phyloP scores from a whole-genome alignment of 352 stramenopile species.

The Pythium brachiatum region DNA sequence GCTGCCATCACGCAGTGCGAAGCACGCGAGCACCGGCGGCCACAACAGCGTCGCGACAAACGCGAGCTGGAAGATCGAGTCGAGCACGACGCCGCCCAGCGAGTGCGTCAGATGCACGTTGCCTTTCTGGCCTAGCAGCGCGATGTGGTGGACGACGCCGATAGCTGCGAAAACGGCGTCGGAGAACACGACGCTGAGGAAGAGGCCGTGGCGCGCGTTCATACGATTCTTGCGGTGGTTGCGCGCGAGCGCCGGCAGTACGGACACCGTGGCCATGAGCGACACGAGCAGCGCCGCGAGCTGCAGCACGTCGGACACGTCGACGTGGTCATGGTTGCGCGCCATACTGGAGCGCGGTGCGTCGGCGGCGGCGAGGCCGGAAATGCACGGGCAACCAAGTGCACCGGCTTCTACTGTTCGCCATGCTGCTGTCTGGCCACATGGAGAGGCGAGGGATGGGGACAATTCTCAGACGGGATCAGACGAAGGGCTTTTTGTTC shows the following conservation, averaged over 20 bases:
- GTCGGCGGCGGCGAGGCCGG: neutral
- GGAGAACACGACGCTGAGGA: conserved; percentile 51
- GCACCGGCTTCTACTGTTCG: neutral
- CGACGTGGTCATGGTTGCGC: neutral
- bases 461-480: conserved; percentile 1
- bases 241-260: conserved; percentile 33
- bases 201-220: conserved; percentile 28
- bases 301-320: conserved; percentile 21
- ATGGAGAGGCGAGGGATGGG: conserved; percentile 3
- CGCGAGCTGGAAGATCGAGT: conserved; percentile 34
- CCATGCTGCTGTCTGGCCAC: neutral
- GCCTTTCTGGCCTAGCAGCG: conserved; percentile 50
- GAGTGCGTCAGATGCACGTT: conserved; percentile 33
- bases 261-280: conserved; percentile 22
- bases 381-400: neutral
- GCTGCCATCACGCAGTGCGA: conserved; percentile 32
- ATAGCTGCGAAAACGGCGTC: conserved; percentile 53
- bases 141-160: conserved; percentile 51
- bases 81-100: conserved; percentile 35
- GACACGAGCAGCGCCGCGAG: conserved; percentile 27
- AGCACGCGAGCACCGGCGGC: conserved; percentile 44
- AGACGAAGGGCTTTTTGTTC: conserved; percentile 5
- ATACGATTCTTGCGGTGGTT: conserved; percentile 14
- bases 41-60: conserved; percentile 52
- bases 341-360: conserved; percentile 1